Conservation (phyloP, 2,329 filamentous ascomycete species). For the Magnaporthiopsis incrustans region DNA sequence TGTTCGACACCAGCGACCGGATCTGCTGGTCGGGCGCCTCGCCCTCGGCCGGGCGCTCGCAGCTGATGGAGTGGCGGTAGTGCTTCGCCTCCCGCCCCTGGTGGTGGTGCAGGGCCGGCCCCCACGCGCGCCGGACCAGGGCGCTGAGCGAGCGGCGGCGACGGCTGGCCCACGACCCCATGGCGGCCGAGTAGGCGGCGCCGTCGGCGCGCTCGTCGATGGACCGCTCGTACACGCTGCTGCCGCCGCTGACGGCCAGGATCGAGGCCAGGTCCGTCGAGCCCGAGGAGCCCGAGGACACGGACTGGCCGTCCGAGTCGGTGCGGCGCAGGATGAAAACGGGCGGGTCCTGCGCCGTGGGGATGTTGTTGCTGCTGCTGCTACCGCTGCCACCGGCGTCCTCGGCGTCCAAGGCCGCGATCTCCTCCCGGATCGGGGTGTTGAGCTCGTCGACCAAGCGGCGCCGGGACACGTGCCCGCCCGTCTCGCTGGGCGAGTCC, state of each 20-base stretch:
- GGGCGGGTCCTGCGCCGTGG: constrained; percentile 19
- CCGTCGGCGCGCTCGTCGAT: constrained; percentile 17
- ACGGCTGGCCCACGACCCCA: not conserved
- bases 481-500: not conserved
- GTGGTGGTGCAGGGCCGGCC: no score
- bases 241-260: constrained; percentile 13
- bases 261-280: not conserved
- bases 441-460: constrained; percentile 1
- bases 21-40: not conserved
- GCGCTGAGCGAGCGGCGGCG: not conserved
- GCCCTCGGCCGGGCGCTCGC: not conserved
- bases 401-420: constrained; percentile 12
- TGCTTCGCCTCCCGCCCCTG: not conserved
- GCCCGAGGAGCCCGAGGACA: not conserved
- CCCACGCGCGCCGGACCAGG: not conserved
- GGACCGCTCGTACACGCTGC: constrained; percentile 38
- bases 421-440: not conserved
- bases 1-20: not conserved
- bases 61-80: not conserved
- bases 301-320: not conserved
- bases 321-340: not conserved
- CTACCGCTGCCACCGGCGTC: constrained; percentile 11
- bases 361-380: constrained; percentile 12
- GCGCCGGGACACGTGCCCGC: not conserved
- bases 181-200: no score